Evolutionary conservation across 2,329 filamentous ascomycete species (phyloP).

Genomic region (Paecilomyces sp.): DNA sequence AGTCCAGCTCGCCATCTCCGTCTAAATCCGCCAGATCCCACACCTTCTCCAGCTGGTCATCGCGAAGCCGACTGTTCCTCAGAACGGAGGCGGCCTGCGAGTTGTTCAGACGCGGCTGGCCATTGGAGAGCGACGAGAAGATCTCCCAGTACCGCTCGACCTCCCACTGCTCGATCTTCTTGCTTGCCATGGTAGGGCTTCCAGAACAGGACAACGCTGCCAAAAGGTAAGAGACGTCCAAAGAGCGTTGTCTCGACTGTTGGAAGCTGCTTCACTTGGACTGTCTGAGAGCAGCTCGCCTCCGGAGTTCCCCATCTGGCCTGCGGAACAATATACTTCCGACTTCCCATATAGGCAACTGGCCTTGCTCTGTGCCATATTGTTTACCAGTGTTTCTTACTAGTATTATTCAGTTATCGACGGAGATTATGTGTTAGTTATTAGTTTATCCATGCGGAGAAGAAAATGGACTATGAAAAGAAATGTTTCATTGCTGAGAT

Average conservation of each 20-base stretch:
- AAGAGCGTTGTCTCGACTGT: neutral
- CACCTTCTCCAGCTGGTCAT: slow-evolving; percentile 87
- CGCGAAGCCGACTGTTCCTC: slow-evolving; percentile 64
- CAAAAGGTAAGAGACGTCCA: neutral
- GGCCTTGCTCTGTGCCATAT: neutral
- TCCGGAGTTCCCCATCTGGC: neutral
- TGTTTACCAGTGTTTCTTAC: neutral
- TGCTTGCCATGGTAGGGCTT: slow-evolving; percentile 25
- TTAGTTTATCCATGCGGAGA: no score
- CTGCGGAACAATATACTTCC: neutral
- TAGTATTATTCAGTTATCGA: no score
- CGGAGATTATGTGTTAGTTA: no score
- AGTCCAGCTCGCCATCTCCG: slow-evolving; percentile 94
- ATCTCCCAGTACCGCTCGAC: slow-evolving; percentile 77
- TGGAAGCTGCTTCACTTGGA: neutral
- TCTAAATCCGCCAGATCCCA: slow-evolving; percentile 98
- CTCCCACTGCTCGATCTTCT: slow-evolving; percentile 63
- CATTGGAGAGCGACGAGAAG: slow-evolving; percentile 61
- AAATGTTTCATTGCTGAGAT: neutral
- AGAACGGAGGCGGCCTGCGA: slow-evolving; percentile 63
- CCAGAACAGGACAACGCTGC: neutral
- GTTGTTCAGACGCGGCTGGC: slow-evolving; percentile 59
- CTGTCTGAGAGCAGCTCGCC: neutral
- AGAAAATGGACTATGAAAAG: neutral
- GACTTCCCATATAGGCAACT: neutral